Conservation (phyloP, 352 stramenopile species). For the Phytophthora nicotianae region DNA sequence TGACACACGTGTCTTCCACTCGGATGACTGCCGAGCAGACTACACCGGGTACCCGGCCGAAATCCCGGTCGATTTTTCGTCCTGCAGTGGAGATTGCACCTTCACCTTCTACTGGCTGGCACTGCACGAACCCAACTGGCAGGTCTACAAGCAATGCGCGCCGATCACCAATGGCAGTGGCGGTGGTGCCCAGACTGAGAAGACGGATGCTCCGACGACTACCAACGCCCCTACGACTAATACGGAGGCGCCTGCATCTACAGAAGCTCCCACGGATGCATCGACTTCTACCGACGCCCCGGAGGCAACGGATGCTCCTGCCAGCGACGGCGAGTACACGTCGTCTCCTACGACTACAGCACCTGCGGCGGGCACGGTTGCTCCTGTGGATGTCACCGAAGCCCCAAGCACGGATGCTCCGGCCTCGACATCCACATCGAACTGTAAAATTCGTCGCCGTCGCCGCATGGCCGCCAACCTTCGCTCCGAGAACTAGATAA, state of each 20-base stretch:
- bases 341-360: conserved; percentile 16
- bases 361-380: conserved; percentile 3
- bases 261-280: conserved; percentile 4
- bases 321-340: conserved; percentile 16
- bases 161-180: conserved; percentile 37
- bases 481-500: conserved; percentile 36
- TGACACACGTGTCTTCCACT: conserved; percentile 41
- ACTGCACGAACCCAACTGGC: conserved; percentile 55
- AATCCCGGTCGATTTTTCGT: conserved; percentile 57
- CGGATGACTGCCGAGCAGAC: conserved; percentile 44
- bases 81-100: conserved; percentile 50
- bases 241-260: conserved; percentile 13
- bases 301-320: conserved; percentile 12
- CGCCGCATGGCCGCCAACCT: conserved; percentile 39
- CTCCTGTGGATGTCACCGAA: conserved; percentile 11
- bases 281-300: neutral
- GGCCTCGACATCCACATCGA: conserved; percentile 7
- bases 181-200: conserved; percentile 14
- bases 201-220: conserved; percentile 9
- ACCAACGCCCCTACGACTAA: neutral
- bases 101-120: conserved; percentile 73
- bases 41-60: conserved; percentile 50
- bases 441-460: conserved; percentile 25
- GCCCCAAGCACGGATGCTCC: conserved; percentile 14
- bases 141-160: conserved; percentile 60